Evolutionary conservation across 176 grass and related monocot species (phyloP).

Genomic region (Raddia distichophylla): DNA sequence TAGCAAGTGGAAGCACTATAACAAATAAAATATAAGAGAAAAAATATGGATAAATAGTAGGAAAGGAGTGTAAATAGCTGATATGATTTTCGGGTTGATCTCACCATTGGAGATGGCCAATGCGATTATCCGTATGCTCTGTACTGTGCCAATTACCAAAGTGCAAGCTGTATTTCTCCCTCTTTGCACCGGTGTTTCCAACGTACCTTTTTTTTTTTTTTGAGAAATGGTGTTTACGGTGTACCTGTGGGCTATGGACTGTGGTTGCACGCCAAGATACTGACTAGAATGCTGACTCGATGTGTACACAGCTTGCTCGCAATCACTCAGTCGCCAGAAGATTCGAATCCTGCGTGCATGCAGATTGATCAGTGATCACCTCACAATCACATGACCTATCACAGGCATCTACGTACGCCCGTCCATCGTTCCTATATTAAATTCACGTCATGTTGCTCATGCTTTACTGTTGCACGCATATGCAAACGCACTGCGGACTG

Average conservation of each 20-base stretch:
- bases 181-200: too few species aligned
- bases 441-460: not conserved
- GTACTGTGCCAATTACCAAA: too few species aligned
- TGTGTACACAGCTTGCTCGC: not conserved
- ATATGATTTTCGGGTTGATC: too few species aligned
- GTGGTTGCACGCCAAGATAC: not conserved
- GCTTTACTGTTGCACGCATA: slow-evolving; percentile 24
- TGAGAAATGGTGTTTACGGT: too few species aligned
- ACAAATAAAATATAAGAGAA: too few species aligned
- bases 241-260: not conserved
- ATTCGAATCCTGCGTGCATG: slow-evolving; percentile 28
- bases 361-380: slow-evolving; percentile 1
- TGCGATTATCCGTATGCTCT: too few species aligned
- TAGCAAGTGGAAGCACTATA: too few species aligned
- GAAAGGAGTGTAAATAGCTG: too few species aligned
- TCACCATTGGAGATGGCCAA: too few species aligned
- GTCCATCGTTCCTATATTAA: not conserved
- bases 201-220: too few species aligned
- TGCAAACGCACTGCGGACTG: not conserved
- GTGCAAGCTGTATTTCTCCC: too few species aligned
- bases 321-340: slow-evolving; percentile 8
- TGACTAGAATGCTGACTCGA: not conserved
- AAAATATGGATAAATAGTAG: too few species aligned
- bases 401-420: not conserved
- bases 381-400: slow-evolving; percentile 32